These are phyloP conservation scores for Nakazawaea sp. DNA, from an alignment of 805 yeast species.

Conservation along the genomic window DNA sequence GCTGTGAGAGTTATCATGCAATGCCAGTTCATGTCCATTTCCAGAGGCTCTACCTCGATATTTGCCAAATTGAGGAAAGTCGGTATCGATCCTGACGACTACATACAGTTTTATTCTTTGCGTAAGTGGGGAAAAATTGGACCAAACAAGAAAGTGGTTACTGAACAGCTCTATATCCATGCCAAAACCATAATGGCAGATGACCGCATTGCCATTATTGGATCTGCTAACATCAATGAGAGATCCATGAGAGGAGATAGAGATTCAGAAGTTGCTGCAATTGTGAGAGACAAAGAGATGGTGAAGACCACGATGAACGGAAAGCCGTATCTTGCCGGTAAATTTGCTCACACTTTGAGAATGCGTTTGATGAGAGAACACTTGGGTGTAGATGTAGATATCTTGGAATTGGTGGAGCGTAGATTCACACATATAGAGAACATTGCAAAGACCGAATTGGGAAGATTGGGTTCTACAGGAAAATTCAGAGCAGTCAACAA, in stretches of 20 bases:
- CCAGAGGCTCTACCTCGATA: conserved; percentile 83
- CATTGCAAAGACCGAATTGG: conserved; percentile 34
- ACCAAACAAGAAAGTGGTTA: conserved; percentile 59
- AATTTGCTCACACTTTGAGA: conserved; percentile 84
- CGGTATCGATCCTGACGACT: conserved; percentile 85
- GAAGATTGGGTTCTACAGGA: conserved; percentile 39
- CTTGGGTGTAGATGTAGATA: conserved; percentile 87
- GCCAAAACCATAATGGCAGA: conserved; percentile 90
- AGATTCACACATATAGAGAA: conserved; percentile 46
- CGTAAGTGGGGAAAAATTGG: conserved; percentile 96
- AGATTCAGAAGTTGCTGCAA: conserved; percentile 91
- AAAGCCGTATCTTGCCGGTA: conserved; percentile 70
- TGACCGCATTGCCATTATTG: conserved; percentile 89
- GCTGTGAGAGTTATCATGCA: conserved; percentile 95
- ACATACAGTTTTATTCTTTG: conserved; percentile 85
- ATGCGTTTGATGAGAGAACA: conserved; percentile 95
- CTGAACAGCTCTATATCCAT: conserved; percentile 91
- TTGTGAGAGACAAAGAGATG: conserved; percentile 77
- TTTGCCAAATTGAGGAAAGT: conserved; percentile 72
- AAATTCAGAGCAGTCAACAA: conserved; percentile 27
- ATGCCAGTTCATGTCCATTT: conserved; percentile 90
- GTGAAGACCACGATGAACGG: conserved; percentile 75
- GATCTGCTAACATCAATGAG: conserved; percentile 96
- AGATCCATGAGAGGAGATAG: conserved; percentile 91
- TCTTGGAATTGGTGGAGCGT: conserved; percentile 74